Base-by-base conservation (phyloP, 768 basidiomycete species). In the Lepiota venenata region DNA sequence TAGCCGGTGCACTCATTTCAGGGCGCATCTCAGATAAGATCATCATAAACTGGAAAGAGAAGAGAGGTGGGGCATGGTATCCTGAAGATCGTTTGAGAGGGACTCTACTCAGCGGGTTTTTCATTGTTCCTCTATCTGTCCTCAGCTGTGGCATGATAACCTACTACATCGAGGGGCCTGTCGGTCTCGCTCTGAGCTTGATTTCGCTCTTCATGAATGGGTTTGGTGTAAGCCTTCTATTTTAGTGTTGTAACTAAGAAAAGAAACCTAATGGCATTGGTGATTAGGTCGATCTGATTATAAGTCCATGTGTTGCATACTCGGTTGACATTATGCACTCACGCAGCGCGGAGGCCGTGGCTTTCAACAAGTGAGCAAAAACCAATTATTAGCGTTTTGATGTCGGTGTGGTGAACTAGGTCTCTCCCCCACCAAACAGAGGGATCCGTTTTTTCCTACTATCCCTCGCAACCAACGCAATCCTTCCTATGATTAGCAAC, bases 1-100 rank as follows among this genome's bases (percentile, higher is more conserved):
- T 47, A 87, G 84, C 81, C 40, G 85, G 86, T 1, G 81, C 84
- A 2, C 79, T 81, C 2, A 58, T 84, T 5, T 75, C 82, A 0
- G 86, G 87, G 1, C 70, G 70, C n/a, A 52, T 86, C 0, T 87
- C 87, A 0, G 87, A 88, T 64, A 53, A 58, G 16, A 66, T 76
- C 0, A 70, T 89, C n/a, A 68, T 75, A 12, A 62, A 61, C 37
- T 83, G 79, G 67, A 75, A 77, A 14, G 67, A 77, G n/a, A 67
- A 71, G 45, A 62, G 68, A 4, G 72, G 74, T 0, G 84, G 83
- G 1, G 58, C 69, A 3, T 87, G 82, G 84, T 76, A 80, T 49
- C 25, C 25, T 25, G 25, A 25, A 25, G 25, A 25, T 5, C 25
- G 25, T 25, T 25, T 25, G 25, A 25, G 25, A 25, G 25, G 25